phyloP scores from a whole-genome alignment of 2,329 filamentous ascomycete species.

The Periconia sp. region DNA sequence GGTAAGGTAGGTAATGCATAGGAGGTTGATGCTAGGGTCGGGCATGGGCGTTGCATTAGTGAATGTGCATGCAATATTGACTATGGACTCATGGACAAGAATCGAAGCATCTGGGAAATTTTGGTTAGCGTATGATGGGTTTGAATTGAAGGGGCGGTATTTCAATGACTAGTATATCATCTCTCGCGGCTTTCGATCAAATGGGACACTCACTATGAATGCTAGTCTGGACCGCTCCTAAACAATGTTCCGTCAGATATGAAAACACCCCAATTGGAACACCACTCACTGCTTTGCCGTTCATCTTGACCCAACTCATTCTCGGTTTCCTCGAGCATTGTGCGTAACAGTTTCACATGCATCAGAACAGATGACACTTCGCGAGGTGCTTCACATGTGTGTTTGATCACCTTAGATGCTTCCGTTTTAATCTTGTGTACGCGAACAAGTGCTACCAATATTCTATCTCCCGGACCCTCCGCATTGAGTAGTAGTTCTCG shows the following conservation, averaged over 20 bases:
- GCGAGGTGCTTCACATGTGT: constrained; percentile 11
- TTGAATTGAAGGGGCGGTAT: neutral
- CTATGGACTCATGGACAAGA: constrained; percentile 10
- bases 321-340: constrained; percentile 6
- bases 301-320: constrained; percentile 1
- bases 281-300: neutral
- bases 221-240: neutral
- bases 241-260: neutral
- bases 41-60: neutral
- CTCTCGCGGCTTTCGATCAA: neutral
- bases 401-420: constrained; percentile 16
- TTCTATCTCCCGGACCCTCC: constrained; percentile 53
- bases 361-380: neutral
- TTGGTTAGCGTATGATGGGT: neutral
- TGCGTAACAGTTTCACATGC: constrained; percentile 5
- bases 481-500: constrained; percentile 49
- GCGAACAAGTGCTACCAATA: constrained; percentile 48
- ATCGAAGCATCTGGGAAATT: neutral
- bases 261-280: neutral
- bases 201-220: neutral
- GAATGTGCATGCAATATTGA: neutral
- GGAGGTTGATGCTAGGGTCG: constrained; percentile 2
- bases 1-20: constrained; percentile 12
- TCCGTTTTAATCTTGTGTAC: constrained; percentile 22
- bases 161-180: neutral